phyloP scores from a whole-genome alignment of 345 rosid species.

The Salix suchowensis region DNA sequence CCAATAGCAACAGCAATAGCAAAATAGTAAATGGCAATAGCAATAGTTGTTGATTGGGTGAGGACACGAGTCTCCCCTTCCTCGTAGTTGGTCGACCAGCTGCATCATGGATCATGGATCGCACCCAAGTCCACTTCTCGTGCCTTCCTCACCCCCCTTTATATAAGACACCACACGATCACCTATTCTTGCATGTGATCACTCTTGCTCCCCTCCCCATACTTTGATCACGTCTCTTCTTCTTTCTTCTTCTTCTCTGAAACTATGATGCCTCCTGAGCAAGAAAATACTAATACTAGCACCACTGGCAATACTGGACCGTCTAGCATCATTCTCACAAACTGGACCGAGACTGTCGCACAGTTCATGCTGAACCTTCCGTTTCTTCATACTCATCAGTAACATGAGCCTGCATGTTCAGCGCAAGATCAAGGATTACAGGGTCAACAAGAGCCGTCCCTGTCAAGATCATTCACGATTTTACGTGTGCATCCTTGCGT shows the following conservation, averaged over 20 bases:
- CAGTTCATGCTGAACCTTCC: constrained; percentile 49
- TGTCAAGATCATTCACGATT: constrained; percentile 36
- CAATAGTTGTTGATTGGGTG: neutral
- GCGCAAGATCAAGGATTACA: constrained; percentile 14
- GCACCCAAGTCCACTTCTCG: constrained; percentile 29
- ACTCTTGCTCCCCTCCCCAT: neutral
- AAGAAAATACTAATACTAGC: constrained; percentile 31
- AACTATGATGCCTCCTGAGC: constrained; percentile 61
- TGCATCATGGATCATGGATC: constrained; percentile 24
- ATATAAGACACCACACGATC: constrained; percentile 28
- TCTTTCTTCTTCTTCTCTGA: neutral
- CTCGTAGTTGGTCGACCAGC: neutral
- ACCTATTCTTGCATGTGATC: constrained; percentile 33
- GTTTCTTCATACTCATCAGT: constrained; percentile 21
- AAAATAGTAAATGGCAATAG: neutral
- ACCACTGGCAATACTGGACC: constrained; percentile 3
- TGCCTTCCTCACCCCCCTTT: constrained; percentile 37
- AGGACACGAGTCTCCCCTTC: too few species aligned
- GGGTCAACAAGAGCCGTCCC: constrained; percentile 20
- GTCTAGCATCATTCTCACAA: constrained; percentile 16
- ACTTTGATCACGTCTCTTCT: neutral
- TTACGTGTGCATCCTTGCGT: constrained; percentile 45
- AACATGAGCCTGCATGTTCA: constrained; percentile 37
- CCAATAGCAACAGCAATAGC: neutral
- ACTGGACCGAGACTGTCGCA: constrained; percentile 34